These are phyloP conservation scores for Lonicera japonica DNA, from an alignment of 129 eudicot species.

Conservation along the genomic window DNA sequence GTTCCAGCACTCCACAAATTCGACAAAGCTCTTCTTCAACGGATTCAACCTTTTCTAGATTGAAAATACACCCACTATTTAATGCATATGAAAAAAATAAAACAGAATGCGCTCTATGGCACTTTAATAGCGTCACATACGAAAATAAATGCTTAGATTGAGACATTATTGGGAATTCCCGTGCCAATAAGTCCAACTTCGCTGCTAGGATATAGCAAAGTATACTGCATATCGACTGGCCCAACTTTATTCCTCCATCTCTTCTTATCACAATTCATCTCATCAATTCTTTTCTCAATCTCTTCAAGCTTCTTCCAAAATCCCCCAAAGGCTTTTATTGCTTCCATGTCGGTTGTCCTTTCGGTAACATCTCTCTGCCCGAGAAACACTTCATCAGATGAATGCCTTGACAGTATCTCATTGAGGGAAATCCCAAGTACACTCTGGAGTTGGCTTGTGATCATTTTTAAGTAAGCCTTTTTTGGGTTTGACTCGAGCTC, in stretches of 20 bases:
- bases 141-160: constrained; percentile 26
- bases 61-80: no score
- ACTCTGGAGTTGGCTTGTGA: constrained; percentile 44
- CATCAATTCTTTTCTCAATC: constrained; percentile 30
- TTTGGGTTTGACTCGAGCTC: constrained; percentile 50
- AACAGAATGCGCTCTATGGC: no score
- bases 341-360: constrained; percentile 48
- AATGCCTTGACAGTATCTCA: constrained; percentile 64
- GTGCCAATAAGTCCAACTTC: constrained; percentile 62
- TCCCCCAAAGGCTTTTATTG: constrained; percentile 40
- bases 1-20: no score
- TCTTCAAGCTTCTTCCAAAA: constrained; percentile 40
- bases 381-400: constrained; percentile 55
- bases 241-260: constrained; percentile 43
- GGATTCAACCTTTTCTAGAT: no score
- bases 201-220: constrained; percentile 57
- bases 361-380: constrained; percentile 57
- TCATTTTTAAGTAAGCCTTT: constrained; percentile 41
- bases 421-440: constrained; percentile 47
- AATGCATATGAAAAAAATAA: not conserved
- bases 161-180: constrained; percentile 73
- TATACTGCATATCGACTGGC: constrained; percentile 47
- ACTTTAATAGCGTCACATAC: no score
- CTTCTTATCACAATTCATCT: constrained; percentile 37
- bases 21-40: no score